These are phyloP conservation scores for Suillus subaureus DNA, from an alignment of 768 basidiomycete species.

Conservation along the genomic window DNA sequence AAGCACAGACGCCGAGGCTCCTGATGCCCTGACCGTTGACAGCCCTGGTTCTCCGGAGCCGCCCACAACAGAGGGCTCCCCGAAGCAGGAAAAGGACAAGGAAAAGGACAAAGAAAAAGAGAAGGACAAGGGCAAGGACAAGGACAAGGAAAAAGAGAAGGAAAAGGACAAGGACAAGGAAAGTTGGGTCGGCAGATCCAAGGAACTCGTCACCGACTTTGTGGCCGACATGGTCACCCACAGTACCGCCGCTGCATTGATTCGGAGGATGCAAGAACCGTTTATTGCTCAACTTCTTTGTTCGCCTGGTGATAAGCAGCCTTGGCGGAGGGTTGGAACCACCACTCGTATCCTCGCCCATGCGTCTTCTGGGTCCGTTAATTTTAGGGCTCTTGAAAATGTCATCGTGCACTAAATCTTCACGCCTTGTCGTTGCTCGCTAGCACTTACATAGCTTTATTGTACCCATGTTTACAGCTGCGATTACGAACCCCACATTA, in stretches of 20 bases:
- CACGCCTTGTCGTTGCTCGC: neutral
- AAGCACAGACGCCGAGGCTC: neutral
- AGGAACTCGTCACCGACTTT: neutral
- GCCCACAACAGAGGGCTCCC: neutral
- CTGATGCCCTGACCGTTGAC: neutral
- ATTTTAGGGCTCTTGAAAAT: neutral
- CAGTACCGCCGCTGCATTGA: slow-evolving; percentile 1
- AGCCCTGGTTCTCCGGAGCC: neutral
- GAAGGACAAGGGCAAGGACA: neutral
- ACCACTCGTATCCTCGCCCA: slow-evolving; percentile 1
- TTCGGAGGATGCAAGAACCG: slow-evolving; percentile 9
- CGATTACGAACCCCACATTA: neutral
- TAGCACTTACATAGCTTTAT: neutral
- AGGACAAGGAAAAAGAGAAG: neutral
- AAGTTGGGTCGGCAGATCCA: slow-evolving; percentile 4
- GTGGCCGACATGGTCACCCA: neutral
- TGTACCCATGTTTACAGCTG: neutral
- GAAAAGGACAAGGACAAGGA: neutral
- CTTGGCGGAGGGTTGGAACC: slow-evolving; percentile 4
- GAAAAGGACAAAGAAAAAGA: neutral
- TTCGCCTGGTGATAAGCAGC: neutral
- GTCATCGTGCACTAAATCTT: neutral
- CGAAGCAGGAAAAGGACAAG: neutral
- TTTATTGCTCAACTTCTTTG: slow-evolving; percentile 9
- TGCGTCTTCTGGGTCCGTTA: slow-evolving; percentile 2